Evolutionary conservation across 768 basidiomycete genomes (phyloP).

Genomic region (Psilocybe cyanescens): DNA sequence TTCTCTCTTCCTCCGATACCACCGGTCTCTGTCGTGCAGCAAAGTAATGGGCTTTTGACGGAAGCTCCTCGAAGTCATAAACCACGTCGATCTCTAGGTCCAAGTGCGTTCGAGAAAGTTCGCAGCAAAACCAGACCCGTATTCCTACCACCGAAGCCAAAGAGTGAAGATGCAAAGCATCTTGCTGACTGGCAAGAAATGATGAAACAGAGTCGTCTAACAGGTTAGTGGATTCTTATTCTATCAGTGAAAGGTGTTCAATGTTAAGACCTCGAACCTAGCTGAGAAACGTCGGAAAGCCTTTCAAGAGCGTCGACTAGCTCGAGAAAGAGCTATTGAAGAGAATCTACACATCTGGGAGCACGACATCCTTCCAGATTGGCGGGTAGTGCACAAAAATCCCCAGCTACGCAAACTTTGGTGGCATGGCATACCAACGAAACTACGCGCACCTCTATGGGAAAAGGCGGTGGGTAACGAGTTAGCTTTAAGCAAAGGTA

Average conservation of each 20-base stretch:
- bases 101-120: conserved; percentile 77
- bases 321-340: conserved; percentile 70
- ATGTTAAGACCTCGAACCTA: conserved; percentile 24
- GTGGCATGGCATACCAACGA: conserved; percentile 90
- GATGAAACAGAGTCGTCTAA: conserved; percentile 79
- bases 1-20: conserved; percentile 20
- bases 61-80: conserved; percentile 41
- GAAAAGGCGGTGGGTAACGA: conserved; percentile 84
- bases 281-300: conserved; percentile 75
- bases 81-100: conserved; percentile 59
- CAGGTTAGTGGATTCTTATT: conserved; percentile 54
- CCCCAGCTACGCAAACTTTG: conserved; percentile 71
- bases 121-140: conserved; percentile 83
- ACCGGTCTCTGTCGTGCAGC: conserved; percentile 8
- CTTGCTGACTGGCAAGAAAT: conserved; percentile 85
- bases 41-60: conserved; percentile 19
- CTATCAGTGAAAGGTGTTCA: neutral
- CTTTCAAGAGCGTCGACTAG: conserved; percentile 61
- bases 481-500: conserved; percentile 83
- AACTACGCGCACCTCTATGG: conserved; percentile 82
- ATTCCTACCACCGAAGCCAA: conserved; percentile 83
- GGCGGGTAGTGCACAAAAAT: conserved; percentile 74
- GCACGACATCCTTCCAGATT: conserved; percentile 79
- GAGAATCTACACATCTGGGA: conserved; percentile 79
- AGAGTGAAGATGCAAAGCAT: conserved; percentile 81